These are phyloP conservation scores for Rhizopogon vinicolor DNA, from an alignment of 768 basidiomycete species.

Conservation along the genomic window DNA sequence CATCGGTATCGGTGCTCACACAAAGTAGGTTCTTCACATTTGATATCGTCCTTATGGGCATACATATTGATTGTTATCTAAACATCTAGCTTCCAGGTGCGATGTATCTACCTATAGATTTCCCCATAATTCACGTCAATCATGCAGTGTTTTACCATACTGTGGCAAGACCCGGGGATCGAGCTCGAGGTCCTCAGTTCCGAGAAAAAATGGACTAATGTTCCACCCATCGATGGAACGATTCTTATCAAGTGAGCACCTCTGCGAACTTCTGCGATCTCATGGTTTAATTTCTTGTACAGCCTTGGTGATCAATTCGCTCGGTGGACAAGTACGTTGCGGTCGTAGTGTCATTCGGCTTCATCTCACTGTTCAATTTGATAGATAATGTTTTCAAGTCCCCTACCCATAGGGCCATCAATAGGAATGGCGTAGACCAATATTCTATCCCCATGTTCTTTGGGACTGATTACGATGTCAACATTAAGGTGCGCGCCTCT, in stretches of 20 bases:
- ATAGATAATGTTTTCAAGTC: conserved; percentile 88
- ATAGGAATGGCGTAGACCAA: conserved; percentile 61
- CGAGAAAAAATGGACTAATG: conserved; percentile 75
- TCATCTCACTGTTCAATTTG: background rate
- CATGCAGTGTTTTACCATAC: conserved; percentile 76
- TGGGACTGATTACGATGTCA: conserved; percentile 82
- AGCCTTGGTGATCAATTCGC: conserved; percentile 25
- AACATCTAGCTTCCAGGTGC: conserved; percentile 36
- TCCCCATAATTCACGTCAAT: background rate
- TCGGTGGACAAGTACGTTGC: conserved; percentile 75
- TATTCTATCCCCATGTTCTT: conserved; percentile 91
- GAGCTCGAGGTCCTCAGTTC: conserved; percentile 82
- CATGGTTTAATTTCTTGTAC: no score
- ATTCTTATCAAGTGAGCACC: conserved; percentile 76
- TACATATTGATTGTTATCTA: background rate
- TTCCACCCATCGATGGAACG: conserved; percentile 71
- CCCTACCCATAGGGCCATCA: conserved; percentile 83
- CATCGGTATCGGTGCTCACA: conserved; percentile 83
- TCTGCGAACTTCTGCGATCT: no score
- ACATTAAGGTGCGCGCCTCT: conserved; percentile 53
- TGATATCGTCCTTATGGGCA: background rate
- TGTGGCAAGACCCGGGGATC: conserved; percentile 73
- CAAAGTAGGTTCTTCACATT: conserved; percentile 45
- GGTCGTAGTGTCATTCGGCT: conserved; percentile 3
- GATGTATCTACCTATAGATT: background rate